Percentiles rank a stretch among this genome's conserved stretches.
Evolutionary conservation across 2,329 filamentous ascomycete genomes (phyloP).

Genomic region (Cordyceps tenuipes): DNA sequence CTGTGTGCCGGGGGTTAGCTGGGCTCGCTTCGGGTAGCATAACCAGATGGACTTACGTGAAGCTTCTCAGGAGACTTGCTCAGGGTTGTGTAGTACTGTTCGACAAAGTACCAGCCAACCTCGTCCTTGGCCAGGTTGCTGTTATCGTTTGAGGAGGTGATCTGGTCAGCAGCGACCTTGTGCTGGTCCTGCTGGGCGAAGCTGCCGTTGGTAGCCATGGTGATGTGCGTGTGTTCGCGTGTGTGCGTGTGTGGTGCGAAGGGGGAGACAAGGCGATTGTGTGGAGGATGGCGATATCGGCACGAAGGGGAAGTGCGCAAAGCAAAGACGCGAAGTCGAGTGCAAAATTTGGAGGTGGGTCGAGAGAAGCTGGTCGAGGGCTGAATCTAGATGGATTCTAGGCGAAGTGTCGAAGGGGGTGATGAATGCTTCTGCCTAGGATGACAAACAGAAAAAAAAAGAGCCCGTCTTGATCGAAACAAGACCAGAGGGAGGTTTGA

Average conservation of each 20-base stretch:
- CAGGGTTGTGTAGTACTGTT: conserved; percentile 97
- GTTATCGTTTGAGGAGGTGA: conserved; percentile 27
- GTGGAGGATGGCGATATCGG: conserved; percentile 8
- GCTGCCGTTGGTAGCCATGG: conserved; percentile 52
- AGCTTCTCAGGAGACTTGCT: conserved; percentile 93
- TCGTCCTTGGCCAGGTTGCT: conserved; percentile 70
- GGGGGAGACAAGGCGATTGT: conserved; percentile 5
- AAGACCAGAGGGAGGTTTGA: not conserved
- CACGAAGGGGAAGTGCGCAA: conserved; percentile 1
- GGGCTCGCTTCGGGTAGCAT: not conserved
- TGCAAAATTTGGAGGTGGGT: not conserved
- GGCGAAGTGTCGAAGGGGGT: not conserved
- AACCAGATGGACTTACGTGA: conserved; percentile 46
- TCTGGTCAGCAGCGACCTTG: conserved; percentile 30
- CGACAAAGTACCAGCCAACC: conserved; percentile 98
- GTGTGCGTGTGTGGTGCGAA: conserved; percentile 7
- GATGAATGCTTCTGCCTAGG: conserved; percentile 1
- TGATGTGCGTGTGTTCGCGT: conserved; percentile 15
- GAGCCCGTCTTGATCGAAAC: conserved; percentile 4
- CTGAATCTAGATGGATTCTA: not conserved
- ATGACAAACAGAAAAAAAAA: conserved; percentile 13
- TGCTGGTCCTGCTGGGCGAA: conserved; percentile 37
- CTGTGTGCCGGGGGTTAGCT: conserved; percentile 26
- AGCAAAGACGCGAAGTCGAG: not conserved
- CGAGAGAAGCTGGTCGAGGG: not conserved